phyloP scores from a whole-genome alignment of 192 early-diverging fungal species.

The Coemansia guatemalensis region DNA sequence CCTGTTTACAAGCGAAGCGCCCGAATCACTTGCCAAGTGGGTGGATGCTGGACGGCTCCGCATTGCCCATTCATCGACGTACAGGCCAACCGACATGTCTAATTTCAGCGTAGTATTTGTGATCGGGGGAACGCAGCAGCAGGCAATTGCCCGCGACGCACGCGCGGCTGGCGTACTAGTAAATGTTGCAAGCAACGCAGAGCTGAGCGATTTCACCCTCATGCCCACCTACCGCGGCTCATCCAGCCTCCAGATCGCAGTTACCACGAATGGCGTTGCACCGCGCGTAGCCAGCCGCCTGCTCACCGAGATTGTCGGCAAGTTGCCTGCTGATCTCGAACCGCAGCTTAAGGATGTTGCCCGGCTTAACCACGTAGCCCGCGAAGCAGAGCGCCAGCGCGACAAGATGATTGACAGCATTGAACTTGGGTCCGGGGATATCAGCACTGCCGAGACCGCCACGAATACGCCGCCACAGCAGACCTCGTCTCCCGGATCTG shows the following conservation, averaged over 20 bases:
- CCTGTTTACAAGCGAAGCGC: constrained; percentile 45
- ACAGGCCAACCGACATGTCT: constrained; percentile 20
- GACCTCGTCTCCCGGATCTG: constrained; percentile 32
- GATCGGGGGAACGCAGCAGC: constrained; percentile 33
- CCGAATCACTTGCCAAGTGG: constrained; percentile 41
- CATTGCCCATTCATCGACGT: constrained; percentile 8
- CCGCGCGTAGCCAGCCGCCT: constrained; percentile 67
- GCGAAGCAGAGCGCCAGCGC: constrained; percentile 52
- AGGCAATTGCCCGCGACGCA: constrained; percentile 32
- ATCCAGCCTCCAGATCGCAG: constrained; percentile 69
- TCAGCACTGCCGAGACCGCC: constrained; percentile 28
- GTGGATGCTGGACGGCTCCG: constrained; percentile 30
- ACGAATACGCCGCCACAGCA: constrained; percentile 31
- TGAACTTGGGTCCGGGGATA: constrained; percentile 41
- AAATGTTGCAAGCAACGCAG: constrained; percentile 72
- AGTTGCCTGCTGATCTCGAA: constrained; percentile 62
- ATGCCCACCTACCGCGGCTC: constrained; percentile 70
- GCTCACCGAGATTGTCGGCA: constrained; percentile 59
- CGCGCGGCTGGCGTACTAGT: constrained; percentile 66
- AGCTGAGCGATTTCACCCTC: constrained; percentile 81
- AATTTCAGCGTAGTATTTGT: constrained; percentile 47
- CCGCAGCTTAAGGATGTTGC: constrained; percentile 62
- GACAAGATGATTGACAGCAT: constrained; percentile 45
- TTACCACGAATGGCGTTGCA: constrained; percentile 75
- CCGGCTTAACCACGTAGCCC: constrained; percentile 48